Conservation (phyloP, 2,329 filamentous ascomycete species). For the Sporothrix curviconia region DNA sequence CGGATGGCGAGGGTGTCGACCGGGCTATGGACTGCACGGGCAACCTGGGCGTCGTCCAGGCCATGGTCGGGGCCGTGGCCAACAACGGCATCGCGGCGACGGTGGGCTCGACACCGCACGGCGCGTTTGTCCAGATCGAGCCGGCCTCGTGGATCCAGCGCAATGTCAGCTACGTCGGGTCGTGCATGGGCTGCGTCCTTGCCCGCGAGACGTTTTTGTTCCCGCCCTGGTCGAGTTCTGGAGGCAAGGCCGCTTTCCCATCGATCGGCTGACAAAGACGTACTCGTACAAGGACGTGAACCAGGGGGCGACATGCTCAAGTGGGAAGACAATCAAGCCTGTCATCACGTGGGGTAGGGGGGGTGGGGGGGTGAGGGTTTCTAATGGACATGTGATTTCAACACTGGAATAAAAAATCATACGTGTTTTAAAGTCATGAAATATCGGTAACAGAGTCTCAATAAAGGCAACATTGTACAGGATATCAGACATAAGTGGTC, state of each 20-base stretch:
- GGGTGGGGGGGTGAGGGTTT: no score
- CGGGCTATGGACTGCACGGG: neutral
- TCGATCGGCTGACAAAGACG: neutral
- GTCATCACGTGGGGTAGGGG: neutral
- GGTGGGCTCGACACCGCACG: neutral
- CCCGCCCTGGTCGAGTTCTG: neutral
- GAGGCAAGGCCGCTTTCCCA: neutral
- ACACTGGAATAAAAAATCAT: no score
- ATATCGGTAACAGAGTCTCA: no score
- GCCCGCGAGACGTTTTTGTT: neutral
- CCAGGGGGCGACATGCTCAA: neutral
- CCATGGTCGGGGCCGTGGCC: neutral
- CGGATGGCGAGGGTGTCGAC: neutral
- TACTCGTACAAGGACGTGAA: constrained; percentile 2
- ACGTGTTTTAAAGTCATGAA: no score
- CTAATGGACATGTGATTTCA: no score
- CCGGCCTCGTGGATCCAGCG: neutral
- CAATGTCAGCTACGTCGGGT: neutral
- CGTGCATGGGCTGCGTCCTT: neutral
- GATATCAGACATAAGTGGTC: no score
- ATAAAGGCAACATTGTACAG: no score
- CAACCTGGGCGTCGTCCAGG: neutral
- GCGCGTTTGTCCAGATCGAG: neutral
- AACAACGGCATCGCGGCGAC: neutral
- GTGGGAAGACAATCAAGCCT: neutral